These are phyloP conservation scores for Collariella sp. DNA, from an alignment of 495 filamentous ascomycete species.

Conservation along the genomic window DNA sequence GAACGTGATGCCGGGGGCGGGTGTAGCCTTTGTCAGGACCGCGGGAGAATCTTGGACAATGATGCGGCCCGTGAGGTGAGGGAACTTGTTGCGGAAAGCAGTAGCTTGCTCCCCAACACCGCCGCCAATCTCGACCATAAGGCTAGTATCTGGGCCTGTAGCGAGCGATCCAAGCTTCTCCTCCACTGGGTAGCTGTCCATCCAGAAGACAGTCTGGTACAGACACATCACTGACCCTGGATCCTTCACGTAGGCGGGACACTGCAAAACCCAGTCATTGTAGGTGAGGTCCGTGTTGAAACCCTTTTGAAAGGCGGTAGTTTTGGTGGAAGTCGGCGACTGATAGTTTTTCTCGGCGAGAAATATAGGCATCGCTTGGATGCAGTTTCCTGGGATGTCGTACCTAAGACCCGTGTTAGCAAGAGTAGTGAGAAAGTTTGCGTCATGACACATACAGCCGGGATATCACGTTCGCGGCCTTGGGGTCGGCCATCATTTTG, in stretches of 20 bases:
- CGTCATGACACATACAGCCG: slow-evolving; percentile 26
- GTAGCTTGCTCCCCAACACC: slow-evolving; percentile 45
- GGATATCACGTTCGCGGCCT: slow-evolving; percentile 25
- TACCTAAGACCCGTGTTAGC: background rate
- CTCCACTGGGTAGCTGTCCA: slow-evolving; percentile 25
- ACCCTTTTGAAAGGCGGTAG: slow-evolving; percentile 36
- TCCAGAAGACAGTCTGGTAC: slow-evolving; percentile 26
- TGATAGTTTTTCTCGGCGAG: slow-evolving; percentile 34
- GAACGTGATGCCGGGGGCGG: slow-evolving; percentile 39
- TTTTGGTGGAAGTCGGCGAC: slow-evolving; percentile 26
- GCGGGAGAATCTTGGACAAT: slow-evolving; percentile 47
- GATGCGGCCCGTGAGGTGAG: slow-evolving; percentile 35
- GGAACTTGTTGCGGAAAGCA: slow-evolving; percentile 37
- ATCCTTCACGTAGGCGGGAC: slow-evolving; percentile 30
- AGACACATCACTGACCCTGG: slow-evolving; percentile 36
- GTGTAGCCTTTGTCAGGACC: slow-evolving; percentile 24
- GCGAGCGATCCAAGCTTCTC: background rate
- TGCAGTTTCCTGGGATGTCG: background rate
- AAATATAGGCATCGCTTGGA: slow-evolving; percentile 29
- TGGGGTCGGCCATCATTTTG: slow-evolving; percentile 21
- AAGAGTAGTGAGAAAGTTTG: slow-evolving; percentile 22
- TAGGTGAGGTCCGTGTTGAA: slow-evolving; percentile 32
- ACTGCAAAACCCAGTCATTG: slow-evolving; percentile 35
- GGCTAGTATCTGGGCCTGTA: background rate
- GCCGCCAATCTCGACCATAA: slow-evolving; percentile 50